phyloP scores from a whole-genome alignment of 2,329 filamentous ascomycete genomes.

The Xylariaceae sp. region DNA sequence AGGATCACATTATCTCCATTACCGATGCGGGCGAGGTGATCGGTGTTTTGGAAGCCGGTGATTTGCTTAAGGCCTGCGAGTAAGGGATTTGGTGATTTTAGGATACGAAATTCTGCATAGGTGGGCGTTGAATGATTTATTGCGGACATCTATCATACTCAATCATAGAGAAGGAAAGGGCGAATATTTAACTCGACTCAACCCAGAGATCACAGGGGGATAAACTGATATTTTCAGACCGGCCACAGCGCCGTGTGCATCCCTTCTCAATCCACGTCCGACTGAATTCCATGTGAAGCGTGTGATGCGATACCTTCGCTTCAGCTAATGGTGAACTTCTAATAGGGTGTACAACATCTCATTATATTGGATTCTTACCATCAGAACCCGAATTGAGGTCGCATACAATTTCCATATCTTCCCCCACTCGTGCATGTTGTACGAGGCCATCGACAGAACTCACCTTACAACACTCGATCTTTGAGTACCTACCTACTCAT shows the following conservation, averaged over 20 bases:
- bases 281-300: not conserved
- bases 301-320: not conserved
- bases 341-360: not conserved
- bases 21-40: constrained; percentile 43
- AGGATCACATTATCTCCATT: constrained; percentile 46
- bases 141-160: not conserved
- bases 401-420: not conserved
- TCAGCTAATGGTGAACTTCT: not conserved
- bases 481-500: not conserved
- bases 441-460: not conserved
- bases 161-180: not conserved
- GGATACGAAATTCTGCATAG: not conserved
- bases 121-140: not conserved
- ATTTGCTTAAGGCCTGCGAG: constrained; percentile 26
- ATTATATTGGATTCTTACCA: not conserved
- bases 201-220: not conserved
- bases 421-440: not conserved
- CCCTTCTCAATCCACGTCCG: not conserved
- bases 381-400: not conserved
- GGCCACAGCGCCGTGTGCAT: not conserved
- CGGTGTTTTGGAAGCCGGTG: constrained; percentile 48
- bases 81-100: constrained; percentile 2
- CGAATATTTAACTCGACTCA: not conserved
- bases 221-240: not conserved
- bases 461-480: not conserved